These are phyloP conservation scores for Ephemerocybe angulata DNA, from an alignment of 768 basidiomycete genomes.

Conservation along the genomic window DNA sequence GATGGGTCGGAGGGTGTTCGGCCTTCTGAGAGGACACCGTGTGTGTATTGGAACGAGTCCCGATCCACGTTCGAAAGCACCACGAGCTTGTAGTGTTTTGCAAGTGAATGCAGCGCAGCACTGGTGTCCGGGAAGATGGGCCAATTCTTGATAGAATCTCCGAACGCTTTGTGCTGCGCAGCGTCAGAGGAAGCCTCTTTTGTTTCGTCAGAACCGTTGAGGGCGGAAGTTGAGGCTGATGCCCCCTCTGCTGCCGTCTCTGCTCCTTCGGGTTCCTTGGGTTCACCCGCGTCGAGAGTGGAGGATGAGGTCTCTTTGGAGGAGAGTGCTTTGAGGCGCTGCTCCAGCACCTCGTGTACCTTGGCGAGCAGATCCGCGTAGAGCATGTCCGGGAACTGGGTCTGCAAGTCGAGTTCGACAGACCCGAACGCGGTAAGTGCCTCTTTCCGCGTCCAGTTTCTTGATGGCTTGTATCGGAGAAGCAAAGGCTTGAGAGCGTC, in stretches of 20 bases:
- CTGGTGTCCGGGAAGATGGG: slow-evolving; percentile 63
- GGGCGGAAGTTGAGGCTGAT: slow-evolving; percentile 17
- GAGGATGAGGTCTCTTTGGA: slow-evolving; percentile 13
- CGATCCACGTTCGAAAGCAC: slow-evolving; percentile 77
- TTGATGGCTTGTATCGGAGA: slow-evolving; percentile 34
- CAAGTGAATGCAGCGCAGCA: slow-evolving; percentile 54
- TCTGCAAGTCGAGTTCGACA: slow-evolving; percentile 56
- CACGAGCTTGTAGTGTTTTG: slow-evolving; percentile 62
- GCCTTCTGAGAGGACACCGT: slow-evolving; percentile 48
- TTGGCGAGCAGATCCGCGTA: slow-evolving; percentile 62
- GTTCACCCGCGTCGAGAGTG: slow-evolving; percentile 18
- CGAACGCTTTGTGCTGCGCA: slow-evolving; percentile 47
- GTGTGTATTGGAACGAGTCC: slow-evolving; percentile 57
- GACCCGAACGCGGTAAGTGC: slow-evolving; percentile 48
- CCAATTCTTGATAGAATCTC: slow-evolving; percentile 59
- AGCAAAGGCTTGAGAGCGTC: slow-evolving; percentile 52
- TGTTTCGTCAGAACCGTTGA: slow-evolving; percentile 5
- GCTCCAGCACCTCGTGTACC: slow-evolving; percentile 35
- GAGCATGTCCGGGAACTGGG: slow-evolving; percentile 51
- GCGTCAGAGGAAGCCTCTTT: no score
- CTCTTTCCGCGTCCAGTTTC: slow-evolving; percentile 47
- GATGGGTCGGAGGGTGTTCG: slow-evolving; percentile 16
- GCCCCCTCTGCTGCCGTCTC: slow-evolving; percentile 6
- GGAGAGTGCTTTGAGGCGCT: slow-evolving; percentile 31
- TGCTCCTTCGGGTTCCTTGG: slow-evolving; percentile 9